Evolutionary conservation across 495 filamentous ascomycete species (phyloP).

Genomic region (Hyaloscypha bicolor): DNA sequence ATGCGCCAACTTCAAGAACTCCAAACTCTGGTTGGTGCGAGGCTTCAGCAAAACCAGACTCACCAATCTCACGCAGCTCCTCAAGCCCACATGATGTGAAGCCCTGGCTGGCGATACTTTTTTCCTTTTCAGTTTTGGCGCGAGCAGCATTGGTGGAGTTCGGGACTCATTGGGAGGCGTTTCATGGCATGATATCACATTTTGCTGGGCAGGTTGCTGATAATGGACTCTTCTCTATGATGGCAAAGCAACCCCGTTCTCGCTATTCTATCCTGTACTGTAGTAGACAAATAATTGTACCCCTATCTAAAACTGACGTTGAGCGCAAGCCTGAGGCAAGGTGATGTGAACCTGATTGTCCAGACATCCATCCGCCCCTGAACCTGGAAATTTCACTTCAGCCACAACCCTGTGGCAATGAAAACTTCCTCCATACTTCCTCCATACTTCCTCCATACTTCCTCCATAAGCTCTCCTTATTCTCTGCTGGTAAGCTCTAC

Average conservation of each 20-base stretch:
- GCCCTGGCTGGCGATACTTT: not conserved
- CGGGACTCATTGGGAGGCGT: not conserved
- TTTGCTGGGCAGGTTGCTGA: not conserved
- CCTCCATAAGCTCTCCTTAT: too few relatives aligned
- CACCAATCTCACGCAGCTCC: conserved; percentile 13
- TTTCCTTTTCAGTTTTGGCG: not conserved
- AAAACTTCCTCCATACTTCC: not conserved
- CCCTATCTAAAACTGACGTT: conserved; percentile 5
- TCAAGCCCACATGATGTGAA: conserved; percentile 25
- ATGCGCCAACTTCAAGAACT: conserved; percentile 51
- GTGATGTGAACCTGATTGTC: conserved; percentile 7
- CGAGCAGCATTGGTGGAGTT: conserved; percentile 11
- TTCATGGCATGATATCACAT: conserved; percentile 2
- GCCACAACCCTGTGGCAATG: not conserved
- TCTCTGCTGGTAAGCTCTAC: too few relatives aligned
- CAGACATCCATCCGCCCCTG: conserved; percentile 5
- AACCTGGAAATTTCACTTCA: not conserved
- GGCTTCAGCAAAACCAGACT: conserved; percentile 36
- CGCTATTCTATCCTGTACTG: conserved; percentile 5
- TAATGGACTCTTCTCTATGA: conserved; percentile 10
- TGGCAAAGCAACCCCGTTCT: conserved; percentile 8
- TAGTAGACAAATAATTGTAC: conserved; percentile 14
- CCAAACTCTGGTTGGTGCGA: conserved; percentile 32
- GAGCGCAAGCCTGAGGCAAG: conserved; percentile 14
- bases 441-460: too few relatives aligned